Percentiles rank a stretch among this genome's conserved stretches.
phyloP scores from a whole-genome alignment of 495 filamentous ascomycete genomes.

The Niebla homalea region DNA sequence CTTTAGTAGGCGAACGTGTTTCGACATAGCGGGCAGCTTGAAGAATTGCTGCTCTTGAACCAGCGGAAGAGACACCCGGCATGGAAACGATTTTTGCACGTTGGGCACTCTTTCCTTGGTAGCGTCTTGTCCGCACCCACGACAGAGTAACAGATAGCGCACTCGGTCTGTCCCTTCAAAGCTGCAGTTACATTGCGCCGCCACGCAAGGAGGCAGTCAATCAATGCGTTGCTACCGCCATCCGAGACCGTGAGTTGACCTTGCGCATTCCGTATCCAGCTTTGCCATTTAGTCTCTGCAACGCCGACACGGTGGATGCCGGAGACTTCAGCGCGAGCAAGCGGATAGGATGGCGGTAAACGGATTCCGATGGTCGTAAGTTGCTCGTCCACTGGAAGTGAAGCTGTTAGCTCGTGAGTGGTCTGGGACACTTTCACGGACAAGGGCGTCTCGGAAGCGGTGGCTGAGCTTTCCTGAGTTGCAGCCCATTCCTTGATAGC shows the following conservation, averaged over 20 bases:
- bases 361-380: constrained; percentile 62
- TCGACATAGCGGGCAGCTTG: constrained; percentile 78
- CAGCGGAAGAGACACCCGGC: constrained; percentile 80
- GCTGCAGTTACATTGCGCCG: constrained; percentile 70
- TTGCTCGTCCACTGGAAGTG: constrained; percentile 79
- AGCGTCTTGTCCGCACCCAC: constrained; percentile 75
- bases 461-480: constrained; percentile 22
- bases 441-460: constrained; percentile 57
- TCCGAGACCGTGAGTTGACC: constrained; percentile 87
- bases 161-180: constrained; percentile 87
- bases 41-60: constrained; percentile 87
- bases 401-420: constrained; percentile 61
- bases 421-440: constrained; percentile 55
- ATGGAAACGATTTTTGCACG: constrained; percentile 93
- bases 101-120: constrained; percentile 80
- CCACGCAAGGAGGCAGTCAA: constrained; percentile 74
- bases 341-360: constrained; percentile 67
- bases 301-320: constrained; percentile 73
- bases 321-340: constrained; percentile 62
- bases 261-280: constrained; percentile 72
- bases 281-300: constrained; percentile 78
- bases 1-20: constrained; percentile 58
- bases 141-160: constrained; percentile 93
- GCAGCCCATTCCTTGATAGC: constrained; percentile 59
- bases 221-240: constrained; percentile 44